Conservation (phyloP, 2,329 filamentous ascomycete species). For the Macrophomina phaseolina region DNA sequence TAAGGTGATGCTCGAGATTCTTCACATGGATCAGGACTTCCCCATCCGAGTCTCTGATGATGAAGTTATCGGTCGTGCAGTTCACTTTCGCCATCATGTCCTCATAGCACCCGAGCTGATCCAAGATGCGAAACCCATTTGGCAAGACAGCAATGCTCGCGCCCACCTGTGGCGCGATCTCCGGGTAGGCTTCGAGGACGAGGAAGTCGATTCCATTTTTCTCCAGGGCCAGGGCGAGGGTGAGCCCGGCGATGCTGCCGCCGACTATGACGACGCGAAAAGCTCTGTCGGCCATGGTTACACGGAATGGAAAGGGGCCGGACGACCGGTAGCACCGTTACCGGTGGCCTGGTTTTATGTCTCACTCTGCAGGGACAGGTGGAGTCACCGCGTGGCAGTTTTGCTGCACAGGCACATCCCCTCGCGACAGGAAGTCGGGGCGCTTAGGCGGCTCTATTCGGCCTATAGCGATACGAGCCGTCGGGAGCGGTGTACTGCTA, state of each 20-base stretch:
- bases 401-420: not conserved
- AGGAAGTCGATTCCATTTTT: conserved; percentile 19
- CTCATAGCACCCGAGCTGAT: conserved; percentile 34
- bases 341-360: not conserved
- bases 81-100: not conserved
- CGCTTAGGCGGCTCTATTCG: not conserved
- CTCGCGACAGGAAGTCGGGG: not conserved
- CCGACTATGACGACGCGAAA: conserved; percentile 22
- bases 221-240: conserved; percentile 17
- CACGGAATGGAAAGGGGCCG: not conserved
- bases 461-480: not conserved
- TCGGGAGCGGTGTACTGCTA: not conserved
- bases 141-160: conserved; percentile 33
- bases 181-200: conserved; percentile 31
- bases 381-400: not conserved
- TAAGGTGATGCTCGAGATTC: not conserved
- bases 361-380: not conserved
- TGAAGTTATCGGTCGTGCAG: conserved; percentile 8
- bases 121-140: conserved; percentile 33
- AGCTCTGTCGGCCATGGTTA: not conserved
- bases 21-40: not conserved
- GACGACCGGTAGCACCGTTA: not conserved
- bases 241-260: conserved; percentile 26
- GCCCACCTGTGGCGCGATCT: conserved; percentile 33
- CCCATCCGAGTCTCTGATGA: not conserved